Conservation (phyloP, 208 protist species). For the Herpetomonas samuelpessoai region DNA sequence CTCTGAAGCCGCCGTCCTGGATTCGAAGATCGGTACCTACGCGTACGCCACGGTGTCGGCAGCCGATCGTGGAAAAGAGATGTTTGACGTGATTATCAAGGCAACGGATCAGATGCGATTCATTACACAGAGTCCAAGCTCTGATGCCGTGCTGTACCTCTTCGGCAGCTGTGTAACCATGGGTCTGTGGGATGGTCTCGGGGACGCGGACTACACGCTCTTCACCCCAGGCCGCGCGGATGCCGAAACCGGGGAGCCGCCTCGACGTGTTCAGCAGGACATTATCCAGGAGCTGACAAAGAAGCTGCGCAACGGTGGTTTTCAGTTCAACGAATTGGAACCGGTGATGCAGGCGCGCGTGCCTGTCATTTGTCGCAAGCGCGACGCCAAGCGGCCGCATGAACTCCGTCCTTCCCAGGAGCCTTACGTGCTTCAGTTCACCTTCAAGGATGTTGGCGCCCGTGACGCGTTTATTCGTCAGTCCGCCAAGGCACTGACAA, state of each 20-base stretch:
- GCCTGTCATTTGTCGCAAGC: slow-evolving; percentile 60
- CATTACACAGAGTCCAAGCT: slow-evolving; percentile 1
- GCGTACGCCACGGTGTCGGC: slow-evolving; percentile 24
- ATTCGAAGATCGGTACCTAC: slow-evolving; percentile 26
- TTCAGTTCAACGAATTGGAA: slow-evolving; percentile 64
- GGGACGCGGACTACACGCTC: slow-evolving; percentile 74
- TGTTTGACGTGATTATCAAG: slow-evolving; percentile 50
- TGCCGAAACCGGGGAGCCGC: background rate
- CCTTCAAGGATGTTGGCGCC: slow-evolving; percentile 8
- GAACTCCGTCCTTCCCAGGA: slow-evolving; percentile 6
- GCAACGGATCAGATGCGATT: slow-evolving; percentile 45
- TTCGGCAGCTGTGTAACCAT: slow-evolving; percentile 79
- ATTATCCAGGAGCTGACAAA: slow-evolving; percentile 20
- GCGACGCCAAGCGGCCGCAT: slow-evolving; percentile 11
- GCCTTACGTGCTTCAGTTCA: slow-evolving; percentile 15
- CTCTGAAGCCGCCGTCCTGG: background rate
- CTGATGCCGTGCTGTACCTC: slow-evolving; percentile 30
- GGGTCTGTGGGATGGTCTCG: slow-evolving; percentile 73
- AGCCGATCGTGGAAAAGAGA: slow-evolving; percentile 34
- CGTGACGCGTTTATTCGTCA: slow-evolving; percentile 6
- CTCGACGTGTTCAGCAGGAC: slow-evolving; percentile 13
- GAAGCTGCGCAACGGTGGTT: slow-evolving; percentile 45
- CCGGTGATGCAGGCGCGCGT: slow-evolving; percentile 46
- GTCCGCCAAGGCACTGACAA: background rate
- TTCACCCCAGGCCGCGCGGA: slow-evolving; percentile 11